Conservation (phyloP, 179 eudicot species). For the Silene noctiflora region DNA sequence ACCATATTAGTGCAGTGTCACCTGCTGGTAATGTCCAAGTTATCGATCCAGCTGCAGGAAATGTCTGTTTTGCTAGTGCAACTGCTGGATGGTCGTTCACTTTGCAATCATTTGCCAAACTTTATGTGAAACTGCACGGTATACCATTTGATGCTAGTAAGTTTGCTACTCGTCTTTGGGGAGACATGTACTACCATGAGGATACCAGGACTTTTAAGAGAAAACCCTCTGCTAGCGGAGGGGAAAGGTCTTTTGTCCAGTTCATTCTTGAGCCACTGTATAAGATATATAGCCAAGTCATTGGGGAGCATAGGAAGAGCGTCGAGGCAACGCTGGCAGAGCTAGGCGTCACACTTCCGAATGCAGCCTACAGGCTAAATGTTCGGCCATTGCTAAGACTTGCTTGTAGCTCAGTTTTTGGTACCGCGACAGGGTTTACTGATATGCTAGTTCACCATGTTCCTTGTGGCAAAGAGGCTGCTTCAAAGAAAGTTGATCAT, state of each 20-base stretch:
- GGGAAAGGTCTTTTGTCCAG: conserved; percentile 89
- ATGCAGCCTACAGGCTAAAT: conserved; percentile 80
- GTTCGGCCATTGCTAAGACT: conserved; percentile 92
- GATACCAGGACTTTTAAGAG: conserved; percentile 66
- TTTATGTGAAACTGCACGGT: conserved; percentile 91
- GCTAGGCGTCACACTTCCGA: conserved; percentile 91
- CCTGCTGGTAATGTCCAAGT: conserved; percentile 82
- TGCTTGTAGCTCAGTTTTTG: conserved; percentile 97
- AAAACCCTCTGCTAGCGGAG: conserved; percentile 71
- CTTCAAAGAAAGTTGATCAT: conserved; percentile 78
- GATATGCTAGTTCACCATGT: conserved; percentile 96
- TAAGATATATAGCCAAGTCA: conserved; percentile 93
- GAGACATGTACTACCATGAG: conserved; percentile 75
- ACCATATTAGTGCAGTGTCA: conserved; percentile 72
- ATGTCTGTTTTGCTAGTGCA: conserved; percentile 95
- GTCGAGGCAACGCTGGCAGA: conserved; percentile 92
- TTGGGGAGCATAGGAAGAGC: conserved; percentile 98
- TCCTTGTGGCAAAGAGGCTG: conserved; percentile 91
- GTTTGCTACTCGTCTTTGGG: conserved; percentile 97
- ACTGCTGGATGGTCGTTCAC: conserved; percentile 99
- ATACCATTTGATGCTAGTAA: conserved; percentile 83
- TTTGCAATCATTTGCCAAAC: conserved; percentile 89
- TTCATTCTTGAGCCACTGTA: conserved; percentile 95
- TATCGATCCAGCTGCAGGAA: conserved; percentile 86
- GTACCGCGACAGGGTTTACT: conserved; percentile 97